These are phyloP conservation scores for Petunia hybrid DNA, from an alignment of 305 asterid species.

Conservation along the genomic window DNA sequence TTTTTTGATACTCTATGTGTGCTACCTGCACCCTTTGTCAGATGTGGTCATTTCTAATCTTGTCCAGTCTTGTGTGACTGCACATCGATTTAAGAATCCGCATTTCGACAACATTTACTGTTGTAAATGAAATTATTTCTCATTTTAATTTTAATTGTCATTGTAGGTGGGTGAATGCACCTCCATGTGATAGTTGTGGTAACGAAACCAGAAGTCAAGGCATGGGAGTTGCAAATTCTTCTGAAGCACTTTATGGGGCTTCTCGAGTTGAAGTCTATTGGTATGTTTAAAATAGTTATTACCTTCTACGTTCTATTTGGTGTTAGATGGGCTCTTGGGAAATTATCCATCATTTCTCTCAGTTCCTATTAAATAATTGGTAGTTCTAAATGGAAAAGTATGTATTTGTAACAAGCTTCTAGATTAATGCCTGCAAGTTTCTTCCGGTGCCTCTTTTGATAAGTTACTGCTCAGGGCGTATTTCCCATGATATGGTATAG, in stretches of 20 bases:
- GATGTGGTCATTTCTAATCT: not conserved
- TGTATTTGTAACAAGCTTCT: conserved; percentile 16
- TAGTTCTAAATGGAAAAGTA: not conserved
- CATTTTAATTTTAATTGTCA: not conserved
- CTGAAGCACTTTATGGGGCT: conserved; percentile 75
- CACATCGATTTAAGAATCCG: not conserved
- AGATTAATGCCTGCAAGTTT: not conserved
- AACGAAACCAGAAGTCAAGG: conserved; percentile 73
- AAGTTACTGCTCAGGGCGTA: not conserved
- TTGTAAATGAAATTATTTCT: not conserved
- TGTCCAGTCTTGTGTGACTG: conserved; percentile 10
- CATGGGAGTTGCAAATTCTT: conserved; percentile 70
- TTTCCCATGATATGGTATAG: not conserved
- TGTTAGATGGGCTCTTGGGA: conserved; percentile 3
- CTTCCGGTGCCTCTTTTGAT: conserved; percentile 20
- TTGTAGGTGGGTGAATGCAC: conserved; percentile 92
- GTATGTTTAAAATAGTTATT: conserved; percentile 43
- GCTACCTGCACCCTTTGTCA: conserved; percentile 7
- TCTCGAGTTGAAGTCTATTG: conserved; percentile 86
- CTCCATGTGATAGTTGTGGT: conserved; percentile 85
- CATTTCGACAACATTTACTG: not conserved
- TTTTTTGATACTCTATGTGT: not conserved
- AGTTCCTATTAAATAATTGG: not conserved
- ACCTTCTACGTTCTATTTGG: conserved; percentile 4
- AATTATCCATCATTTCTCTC: not conserved